These are phyloP conservation scores for Teratosphaeria destructans DNA, from an alignment of 2,329 filamentous ascomycete genomes.

Conservation along the genomic window DNA sequence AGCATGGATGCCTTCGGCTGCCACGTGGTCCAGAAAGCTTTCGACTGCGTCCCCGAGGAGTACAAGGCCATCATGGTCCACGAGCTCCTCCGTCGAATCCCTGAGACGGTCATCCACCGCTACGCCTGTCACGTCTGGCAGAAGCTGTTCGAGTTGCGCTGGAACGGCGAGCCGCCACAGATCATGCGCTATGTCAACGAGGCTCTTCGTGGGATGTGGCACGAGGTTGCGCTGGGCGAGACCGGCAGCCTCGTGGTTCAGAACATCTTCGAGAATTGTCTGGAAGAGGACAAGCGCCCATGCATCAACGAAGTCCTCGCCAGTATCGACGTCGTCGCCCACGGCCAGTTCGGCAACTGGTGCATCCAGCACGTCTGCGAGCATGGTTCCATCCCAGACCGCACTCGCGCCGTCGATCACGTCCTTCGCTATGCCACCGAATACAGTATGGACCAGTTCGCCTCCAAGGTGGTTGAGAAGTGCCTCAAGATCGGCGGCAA, in stretches of 20 bases:
- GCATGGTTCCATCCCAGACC: constrained; percentile 82
- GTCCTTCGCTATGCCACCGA: constrained; percentile 87
- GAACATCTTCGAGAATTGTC: constrained; percentile 98
- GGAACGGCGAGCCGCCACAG: constrained; percentile 87
- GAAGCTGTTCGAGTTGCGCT: constrained; percentile 95
- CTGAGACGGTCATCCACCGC: constrained; percentile 94
- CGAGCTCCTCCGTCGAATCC: constrained; percentile 86
- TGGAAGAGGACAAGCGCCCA: constrained; percentile 97
- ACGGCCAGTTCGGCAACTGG: constrained; percentile 98
- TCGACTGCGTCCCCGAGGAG: constrained; percentile 92
- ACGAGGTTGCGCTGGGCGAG: constrained; percentile 92
- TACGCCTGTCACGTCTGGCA: constrained; percentile 99
- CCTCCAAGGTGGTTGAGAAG: constrained; percentile 98
- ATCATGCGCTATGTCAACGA: constrained; percentile 99
- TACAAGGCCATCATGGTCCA: constrained; percentile 99
- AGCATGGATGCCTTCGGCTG: constrained; percentile 99
- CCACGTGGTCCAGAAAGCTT: constrained; percentile 96
- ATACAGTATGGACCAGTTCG: constrained; percentile 98
- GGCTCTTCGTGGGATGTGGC: constrained; percentile 91
- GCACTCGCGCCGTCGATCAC: constrained; percentile 87
- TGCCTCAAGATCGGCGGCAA: constrained; percentile 90
- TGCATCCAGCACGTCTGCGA: constrained; percentile 99
- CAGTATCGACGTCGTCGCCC: constrained; percentile 92
- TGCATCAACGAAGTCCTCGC: constrained; percentile 93
- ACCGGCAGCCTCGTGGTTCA: constrained; percentile 96